A percentile compares a stretch with the other conserved stretches of the same genome.
These are phyloP conservation scores for Dactylis glomerata DNA, from an alignment of 176 grass and related monocot species.

Conservation along the genomic window DNA sequence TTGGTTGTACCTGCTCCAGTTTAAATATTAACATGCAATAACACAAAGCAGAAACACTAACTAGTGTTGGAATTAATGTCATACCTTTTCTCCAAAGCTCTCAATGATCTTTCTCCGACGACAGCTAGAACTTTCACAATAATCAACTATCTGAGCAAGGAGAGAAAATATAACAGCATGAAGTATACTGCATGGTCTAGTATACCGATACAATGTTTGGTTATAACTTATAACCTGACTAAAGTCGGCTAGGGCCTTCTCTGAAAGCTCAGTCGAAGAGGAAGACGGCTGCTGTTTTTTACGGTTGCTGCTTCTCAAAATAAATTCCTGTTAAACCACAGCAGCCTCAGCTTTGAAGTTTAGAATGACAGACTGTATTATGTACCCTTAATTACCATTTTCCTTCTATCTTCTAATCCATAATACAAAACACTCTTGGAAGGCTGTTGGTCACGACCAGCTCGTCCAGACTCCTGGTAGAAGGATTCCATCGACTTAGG, in stretches of 20 bases:
- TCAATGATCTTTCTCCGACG: conserved; percentile 76
- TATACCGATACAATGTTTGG: conserved; percentile 18
- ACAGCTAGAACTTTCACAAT: conserved; percentile 82
- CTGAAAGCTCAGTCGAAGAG: conserved; percentile 48
- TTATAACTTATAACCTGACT: conserved; percentile 68
- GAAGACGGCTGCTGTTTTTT: conserved; percentile 60
- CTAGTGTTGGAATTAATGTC: background rate
- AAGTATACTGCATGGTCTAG: background rate
- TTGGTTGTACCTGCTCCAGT: conserved; percentile 59
- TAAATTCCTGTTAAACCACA: conserved; percentile 68
- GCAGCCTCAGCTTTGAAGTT: conserved; percentile 21
- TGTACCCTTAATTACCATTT: conserved; percentile 61
- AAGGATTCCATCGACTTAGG: conserved; percentile 98
- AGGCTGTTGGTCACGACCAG: conserved; percentile 75
- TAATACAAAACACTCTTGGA: conserved; percentile 91
- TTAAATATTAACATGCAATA: conserved; percentile 31
- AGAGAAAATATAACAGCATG: conserved; percentile 19
- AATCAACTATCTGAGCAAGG: conserved; percentile 68
- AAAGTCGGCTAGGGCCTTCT: conserved; percentile 75
- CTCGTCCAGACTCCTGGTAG: conserved; percentile 94
- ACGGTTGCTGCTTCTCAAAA: conserved; percentile 64
- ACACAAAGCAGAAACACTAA: conserved; percentile 21
- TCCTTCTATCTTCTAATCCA: conserved; percentile 74
- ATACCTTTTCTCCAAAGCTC: conserved; percentile 87
- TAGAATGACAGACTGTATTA: background rate